Base-by-base conservation (phyloP, 1,284 basidiomycete species). In the Papiliotrema nemorosa region DNA sequence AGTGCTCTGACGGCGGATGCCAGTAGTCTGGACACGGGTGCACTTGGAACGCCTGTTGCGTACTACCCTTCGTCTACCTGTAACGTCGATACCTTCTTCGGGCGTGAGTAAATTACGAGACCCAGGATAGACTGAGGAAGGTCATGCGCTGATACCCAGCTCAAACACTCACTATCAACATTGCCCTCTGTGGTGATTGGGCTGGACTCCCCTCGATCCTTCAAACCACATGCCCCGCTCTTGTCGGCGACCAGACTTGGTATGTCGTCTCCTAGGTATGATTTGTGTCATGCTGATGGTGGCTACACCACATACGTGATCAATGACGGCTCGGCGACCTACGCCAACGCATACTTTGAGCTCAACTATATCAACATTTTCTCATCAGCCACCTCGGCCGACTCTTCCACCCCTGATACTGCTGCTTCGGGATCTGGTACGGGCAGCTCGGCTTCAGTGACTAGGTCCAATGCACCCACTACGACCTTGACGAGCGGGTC, bases 311-410 rank as follows among this genome's bases (percentile, higher is more conserved):
- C 86, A 70, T 87, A 81, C 53, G 87, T 89, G 41, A 77, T 87
- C 59, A 83, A 85, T 29, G 69, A 81, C 50, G 81, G 80, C 5
- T 80, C 80, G 1, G 49, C 55, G 10, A 67, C 58, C 1, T 88
- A 84, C 73, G 78, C 81, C 64, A 80, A 80, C 47, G 86, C 87
- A 1, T 88, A 85, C 74, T 90, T 88, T 63, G 87, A 88, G 66
- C 78, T 90, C 55, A 78, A 80, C 56, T 80, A 80, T 58, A 70
- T 82, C 47, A 80, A 80, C 53, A 76, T 76, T 22, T 76, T 60
- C 57, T 66, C 66, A 5, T 50, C 48, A 22, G 44, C 53, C 7
- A 27, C 44, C 25, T 18, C 49, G 37, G 24, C 24, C 36, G 4
- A 7, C n/a, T 13, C 24, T 14, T 26, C 14, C 13, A 34, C 43